These are phyloP conservation scores for Podospora sp. DNA, from an alignment of 495 filamentous ascomycete species.

Conservation along the genomic window DNA sequence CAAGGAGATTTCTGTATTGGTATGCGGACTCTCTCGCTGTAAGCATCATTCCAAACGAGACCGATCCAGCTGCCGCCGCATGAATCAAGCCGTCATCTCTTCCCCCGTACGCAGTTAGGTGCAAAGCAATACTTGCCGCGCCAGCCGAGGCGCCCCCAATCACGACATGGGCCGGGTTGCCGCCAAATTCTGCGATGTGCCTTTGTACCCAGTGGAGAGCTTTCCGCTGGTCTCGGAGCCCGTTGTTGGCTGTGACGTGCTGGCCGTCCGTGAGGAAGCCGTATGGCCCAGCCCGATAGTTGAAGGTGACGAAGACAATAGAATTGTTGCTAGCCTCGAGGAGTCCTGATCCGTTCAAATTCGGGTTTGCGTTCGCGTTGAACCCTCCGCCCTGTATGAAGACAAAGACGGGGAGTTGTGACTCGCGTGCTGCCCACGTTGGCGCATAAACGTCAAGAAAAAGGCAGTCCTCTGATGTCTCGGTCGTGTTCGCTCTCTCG, in stretches of 20 bases:
- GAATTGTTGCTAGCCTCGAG: conserved; percentile 56
- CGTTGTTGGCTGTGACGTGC: conserved; percentile 62
- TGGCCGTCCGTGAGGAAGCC: conserved; percentile 67
- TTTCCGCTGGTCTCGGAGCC: conserved; percentile 68
- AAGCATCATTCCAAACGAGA: conserved; percentile 64
- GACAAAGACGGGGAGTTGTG: conserved; percentile 65
- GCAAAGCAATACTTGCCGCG: conserved; percentile 61
- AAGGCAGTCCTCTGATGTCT: conserved; percentile 65
- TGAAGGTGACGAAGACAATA: conserved; percentile 72
- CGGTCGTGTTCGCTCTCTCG: conserved; percentile 28
- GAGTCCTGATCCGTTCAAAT: conserved; percentile 64
- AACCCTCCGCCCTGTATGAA: conserved; percentile 75
- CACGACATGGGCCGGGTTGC: conserved; percentile 67
- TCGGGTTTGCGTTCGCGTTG: conserved; percentile 59
- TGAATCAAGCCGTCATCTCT: conserved; percentile 53
- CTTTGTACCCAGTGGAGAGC: conserved; percentile 68
- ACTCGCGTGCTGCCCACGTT: conserved; percentile 45
- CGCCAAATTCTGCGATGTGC: conserved; percentile 68
- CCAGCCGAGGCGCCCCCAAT: conserved; percentile 70
- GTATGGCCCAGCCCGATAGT: conserved; percentile 69
- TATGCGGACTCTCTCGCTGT: conserved; percentile 65
- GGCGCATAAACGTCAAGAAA: conserved; percentile 72
- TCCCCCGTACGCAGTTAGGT: conserved; percentile 59
- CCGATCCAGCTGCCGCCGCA: conserved; percentile 65
- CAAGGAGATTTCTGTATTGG: conserved; percentile 63